Base-by-base conservation (phyloP, 2,329 filamentous ascomycete genomes). In the Aspergillus cejpii region DNA sequence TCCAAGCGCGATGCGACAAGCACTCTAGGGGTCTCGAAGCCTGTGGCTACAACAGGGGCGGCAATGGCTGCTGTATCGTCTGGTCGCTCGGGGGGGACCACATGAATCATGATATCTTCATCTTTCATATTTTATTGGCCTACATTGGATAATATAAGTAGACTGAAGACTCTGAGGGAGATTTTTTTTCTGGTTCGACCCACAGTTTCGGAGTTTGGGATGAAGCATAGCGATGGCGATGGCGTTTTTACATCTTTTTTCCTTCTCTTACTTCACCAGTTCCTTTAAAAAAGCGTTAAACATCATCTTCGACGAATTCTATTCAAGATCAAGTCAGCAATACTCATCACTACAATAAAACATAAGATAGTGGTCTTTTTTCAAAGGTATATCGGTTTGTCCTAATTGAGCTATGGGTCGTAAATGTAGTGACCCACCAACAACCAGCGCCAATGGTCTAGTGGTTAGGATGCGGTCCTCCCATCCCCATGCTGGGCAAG, bases 31-130 rank as follows among this genome's bases (percentile, higher is more conserved):
- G 33, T 40, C 5, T 50, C 57, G 12, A 56, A 57, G 19, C 49
- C 60, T 17, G 41, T 56, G 6, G 52, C 59, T 12, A 62, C 61
- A 14, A 51, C 60, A 29, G 55, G 58, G 8, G 55, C 63, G 44
- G 58, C 62, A 21, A 51, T 63, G 45, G 63, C 60, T 26, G 61
- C 57, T 6, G 50, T 47, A 26, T 43, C 31, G 4, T 24, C 23
- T 24, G 23, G 23, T 24, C 5, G 15, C 10, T 20, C 15, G 15
- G 17, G 17, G 14, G 15, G 14, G 17, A 11, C 8, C 11, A 3
- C 15, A 17, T 34, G 31, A 34, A 11, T 12, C n/a, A n/a, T n/a
- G n/a, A n/a, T n/a, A n/a, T n/a, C n/a, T n/a, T n/a, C n/a, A n/a
- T n/a, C 8, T 8, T 24, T 24, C 23, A 24, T 8, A 24, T 24